phyloP scores from a whole-genome alignment of 352 stramenopile species.

The Pythium biforme region DNA sequence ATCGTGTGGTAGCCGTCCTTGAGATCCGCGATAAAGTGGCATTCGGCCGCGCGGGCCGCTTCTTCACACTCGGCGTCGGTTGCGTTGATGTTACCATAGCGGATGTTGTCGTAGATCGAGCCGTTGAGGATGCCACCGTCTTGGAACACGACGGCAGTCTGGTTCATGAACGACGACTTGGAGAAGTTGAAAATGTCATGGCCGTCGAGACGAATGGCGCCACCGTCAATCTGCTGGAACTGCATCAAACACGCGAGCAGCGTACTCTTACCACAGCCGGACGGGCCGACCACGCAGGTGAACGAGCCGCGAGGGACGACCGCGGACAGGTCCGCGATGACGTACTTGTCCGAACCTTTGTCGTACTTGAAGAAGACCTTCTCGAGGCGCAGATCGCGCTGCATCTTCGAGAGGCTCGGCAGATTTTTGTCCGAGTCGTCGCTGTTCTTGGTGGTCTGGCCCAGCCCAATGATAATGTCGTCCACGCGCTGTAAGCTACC shows the following conservation, averaged over 20 bases:
- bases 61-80: constrained; percentile 82
- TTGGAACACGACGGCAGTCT: constrained; percentile 86
- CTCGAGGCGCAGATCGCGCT: constrained; percentile 73
- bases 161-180: constrained; percentile 85
- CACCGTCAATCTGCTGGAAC: constrained; percentile 82
- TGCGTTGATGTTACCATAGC: constrained; percentile 71
- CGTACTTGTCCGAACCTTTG: constrained; percentile 79
- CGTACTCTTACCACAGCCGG: constrained; percentile 87
- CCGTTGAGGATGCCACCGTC: constrained; percentile 87
- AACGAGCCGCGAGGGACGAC: constrained; percentile 78
- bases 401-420: constrained; percentile 78
- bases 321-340: constrained; percentile 70
- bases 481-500: constrained; percentile 86
- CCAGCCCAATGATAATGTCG: constrained; percentile 79
- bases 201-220: constrained; percentile 76
- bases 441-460: constrained; percentile 24
- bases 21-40: constrained; percentile 79
- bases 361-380: constrained; percentile 88
- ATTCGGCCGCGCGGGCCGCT: constrained; percentile 75
- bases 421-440: constrained; percentile 53
- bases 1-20: constrained; percentile 84
- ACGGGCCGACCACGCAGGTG: constrained; percentile 83
- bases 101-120: constrained; percentile 88
- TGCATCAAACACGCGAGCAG: constrained; percentile 86
- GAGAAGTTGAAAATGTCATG: constrained; percentile 87